Percentiles rank a stretch among this genome's conserved stretches.
Conservation (phyloP, 345 rosid species). For the Erodium maritimum region DNA sequence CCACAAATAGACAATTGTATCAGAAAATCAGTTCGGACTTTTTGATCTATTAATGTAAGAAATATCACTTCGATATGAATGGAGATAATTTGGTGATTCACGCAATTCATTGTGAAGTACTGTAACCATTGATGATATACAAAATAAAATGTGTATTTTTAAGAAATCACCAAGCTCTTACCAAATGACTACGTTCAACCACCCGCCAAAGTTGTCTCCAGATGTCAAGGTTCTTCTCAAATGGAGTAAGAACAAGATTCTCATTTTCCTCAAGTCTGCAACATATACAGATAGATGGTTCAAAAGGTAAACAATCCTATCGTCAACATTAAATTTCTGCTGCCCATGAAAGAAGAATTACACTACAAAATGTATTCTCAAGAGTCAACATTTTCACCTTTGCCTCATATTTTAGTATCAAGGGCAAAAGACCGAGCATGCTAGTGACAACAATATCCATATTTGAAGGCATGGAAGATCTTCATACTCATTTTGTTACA, state of each 20-base stretch:
- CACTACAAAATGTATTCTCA: too few species aligned
- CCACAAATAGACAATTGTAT: too few species aligned
- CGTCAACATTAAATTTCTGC: neutral
- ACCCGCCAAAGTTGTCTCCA: slow-evolving; percentile 99
- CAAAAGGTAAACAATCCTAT: neutral
- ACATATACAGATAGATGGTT: slow-evolving; percentile 5
- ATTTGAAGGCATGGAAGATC: too few species aligned
- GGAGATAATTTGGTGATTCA: neutral
- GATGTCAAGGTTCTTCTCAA: slow-evolving; percentile 92
- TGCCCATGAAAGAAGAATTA: neutral
- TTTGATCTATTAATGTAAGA: too few species aligned
- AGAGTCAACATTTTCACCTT: neutral
- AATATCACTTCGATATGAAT: too few species aligned
- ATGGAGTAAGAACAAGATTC: slow-evolving; percentile 84
- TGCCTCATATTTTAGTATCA: neutral
- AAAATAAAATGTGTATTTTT: too few species aligned
- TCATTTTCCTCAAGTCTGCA: slow-evolving; percentile 91
- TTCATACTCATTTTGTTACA: too few species aligned
- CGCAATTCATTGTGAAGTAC: neutral
- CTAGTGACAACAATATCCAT: too few species aligned
- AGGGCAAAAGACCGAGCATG: neutral
- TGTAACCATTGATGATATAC: neutral
- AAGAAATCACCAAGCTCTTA: neutral
- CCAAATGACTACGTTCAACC: slow-evolving; percentile 93
- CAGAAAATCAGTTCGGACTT: too few species aligned